These are phyloP conservation scores for Petunia axillaris DNA, from an alignment of 257 asterid species.

Conservation along the genomic window DNA sequence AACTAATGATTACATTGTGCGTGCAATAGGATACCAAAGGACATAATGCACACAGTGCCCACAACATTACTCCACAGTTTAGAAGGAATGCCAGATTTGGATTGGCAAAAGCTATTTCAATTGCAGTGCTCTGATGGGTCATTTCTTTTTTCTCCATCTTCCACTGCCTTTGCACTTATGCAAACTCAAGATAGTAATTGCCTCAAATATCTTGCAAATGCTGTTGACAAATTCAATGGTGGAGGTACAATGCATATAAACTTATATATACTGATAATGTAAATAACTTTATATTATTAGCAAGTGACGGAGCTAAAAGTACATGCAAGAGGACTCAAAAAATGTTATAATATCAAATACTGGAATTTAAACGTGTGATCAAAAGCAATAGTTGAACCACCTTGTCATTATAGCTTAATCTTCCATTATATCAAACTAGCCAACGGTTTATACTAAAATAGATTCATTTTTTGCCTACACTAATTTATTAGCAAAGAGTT, in stretches of 20 bases:
- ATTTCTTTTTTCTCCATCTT: conserved; percentile 87
- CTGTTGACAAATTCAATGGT: conserved; percentile 63
- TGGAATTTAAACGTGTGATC: too few species aligned
- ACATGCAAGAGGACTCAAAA: too few species aligned
- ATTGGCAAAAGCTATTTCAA: conserved; percentile 71
- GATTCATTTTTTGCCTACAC: too few species aligned
- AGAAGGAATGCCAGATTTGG: conserved; percentile 80
- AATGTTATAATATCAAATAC: too few species aligned
- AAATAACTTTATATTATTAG: too few species aligned
- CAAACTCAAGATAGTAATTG: conserved; percentile 73
- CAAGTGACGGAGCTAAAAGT: too few species aligned
- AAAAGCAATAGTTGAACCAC: too few species aligned
- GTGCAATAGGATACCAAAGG: conserved; percentile 74
- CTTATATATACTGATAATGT: too few species aligned
- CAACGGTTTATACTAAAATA: too few species aligned
- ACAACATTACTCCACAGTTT: conserved; percentile 88
- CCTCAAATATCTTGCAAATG: conserved; percentile 53
- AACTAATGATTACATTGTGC: conserved; percentile 32
- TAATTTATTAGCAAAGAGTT: too few species aligned
- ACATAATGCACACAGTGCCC: conserved; percentile 68
- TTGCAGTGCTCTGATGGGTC: conserved; percentile 76
- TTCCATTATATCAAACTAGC: too few species aligned
- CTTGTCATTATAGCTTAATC: too few species aligned
- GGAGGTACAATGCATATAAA: conserved; percentile 58
- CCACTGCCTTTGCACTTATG: conserved; percentile 86